Conservation (phyloP, 1,284 basidiomycete genomes). For the Crepidotus sp. region DNA sequence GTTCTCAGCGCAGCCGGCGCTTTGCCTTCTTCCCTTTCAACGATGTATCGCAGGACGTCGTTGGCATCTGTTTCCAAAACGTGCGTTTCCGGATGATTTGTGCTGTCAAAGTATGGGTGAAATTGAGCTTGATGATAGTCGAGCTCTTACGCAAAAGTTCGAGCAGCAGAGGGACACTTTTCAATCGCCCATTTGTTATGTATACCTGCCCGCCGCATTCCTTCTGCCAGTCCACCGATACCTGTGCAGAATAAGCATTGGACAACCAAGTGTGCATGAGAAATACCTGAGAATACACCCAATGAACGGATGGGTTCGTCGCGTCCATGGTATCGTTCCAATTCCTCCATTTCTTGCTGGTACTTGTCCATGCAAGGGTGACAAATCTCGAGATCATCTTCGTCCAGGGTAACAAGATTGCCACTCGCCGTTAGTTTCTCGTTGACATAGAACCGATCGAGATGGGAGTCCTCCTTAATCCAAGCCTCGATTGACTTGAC, state of each 20-base stretch:
- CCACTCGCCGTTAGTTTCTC: not conserved
- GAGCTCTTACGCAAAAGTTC: conserved; percentile 12
- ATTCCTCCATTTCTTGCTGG: not conserved
- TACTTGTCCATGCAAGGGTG: not conserved
- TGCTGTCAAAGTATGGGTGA: not conserved
- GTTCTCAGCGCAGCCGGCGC: not conserved
- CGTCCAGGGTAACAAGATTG: not conserved
- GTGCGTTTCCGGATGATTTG: conserved; percentile 8
- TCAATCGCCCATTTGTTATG: conserved; percentile 12
- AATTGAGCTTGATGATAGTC: not conserved
- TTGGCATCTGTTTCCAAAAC: conserved; percentile 11
- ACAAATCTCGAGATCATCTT: not conserved
- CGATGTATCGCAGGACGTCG: conserved; percentile 1
- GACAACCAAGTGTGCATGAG: not conserved
- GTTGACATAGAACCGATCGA: conserved; percentile 7
- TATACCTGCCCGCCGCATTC: conserved; percentile 3
- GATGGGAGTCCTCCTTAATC: not conserved
- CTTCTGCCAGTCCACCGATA: conserved; percentile 13
- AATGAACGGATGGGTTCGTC: not conserved
- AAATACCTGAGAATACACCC: conserved; percentile 10
- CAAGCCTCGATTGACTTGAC: conserved; percentile 1
- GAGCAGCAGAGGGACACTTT: not conserved
- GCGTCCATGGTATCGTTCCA: not conserved
- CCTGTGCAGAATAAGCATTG: conserved; percentile 3
- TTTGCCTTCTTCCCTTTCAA: conserved; percentile 1